These are phyloP conservation scores for Tolypocladium ovalisporum DNA, from an alignment of 2,329 filamentous ascomycete genomes.

Conservation along the genomic window DNA sequence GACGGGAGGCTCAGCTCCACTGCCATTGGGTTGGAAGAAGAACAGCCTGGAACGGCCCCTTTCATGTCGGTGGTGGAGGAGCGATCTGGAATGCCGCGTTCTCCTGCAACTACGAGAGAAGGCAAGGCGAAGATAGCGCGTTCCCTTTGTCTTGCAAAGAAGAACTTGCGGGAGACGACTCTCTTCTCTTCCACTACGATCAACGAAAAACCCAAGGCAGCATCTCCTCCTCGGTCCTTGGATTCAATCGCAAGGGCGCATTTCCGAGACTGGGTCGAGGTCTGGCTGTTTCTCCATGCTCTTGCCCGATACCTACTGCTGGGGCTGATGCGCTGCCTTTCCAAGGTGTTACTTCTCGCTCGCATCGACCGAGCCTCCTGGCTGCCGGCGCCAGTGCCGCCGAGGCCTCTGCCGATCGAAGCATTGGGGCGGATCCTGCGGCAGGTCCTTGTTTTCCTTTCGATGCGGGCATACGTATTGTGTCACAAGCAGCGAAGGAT, in stretches of 20 bases:
- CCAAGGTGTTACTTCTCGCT: not conserved
- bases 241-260: not conserved
- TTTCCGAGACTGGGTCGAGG: not conserved
- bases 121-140: not conserved
- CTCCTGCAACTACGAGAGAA: not conserved
- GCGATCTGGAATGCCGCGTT: not conserved
- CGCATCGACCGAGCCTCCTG: not conserved
- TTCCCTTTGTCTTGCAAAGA: not conserved
- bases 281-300: not conserved
- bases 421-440: not conserved
- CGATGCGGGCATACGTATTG: constrained; percentile 9
- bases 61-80: not conserved
- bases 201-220: not conserved
- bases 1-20: not conserved
- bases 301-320: not conserved
- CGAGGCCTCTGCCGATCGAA: not conserved
- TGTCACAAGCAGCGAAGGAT: constrained; percentile 11
- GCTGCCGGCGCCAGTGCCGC: not conserved
- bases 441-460: constrained; percentile 5
- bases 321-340: not conserved
- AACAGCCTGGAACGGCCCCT: not conserved
- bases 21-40: not conserved
- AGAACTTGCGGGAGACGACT: not conserved
- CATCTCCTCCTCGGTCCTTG: not conserved
- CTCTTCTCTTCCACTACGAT: not conserved